Percentiles rank a stretch among this genome's conserved stretches.
These are phyloP conservation scores for Annona squamosa DNA, from an alignment of 164 flowering plant genomes.

Conservation along the genomic window DNA sequence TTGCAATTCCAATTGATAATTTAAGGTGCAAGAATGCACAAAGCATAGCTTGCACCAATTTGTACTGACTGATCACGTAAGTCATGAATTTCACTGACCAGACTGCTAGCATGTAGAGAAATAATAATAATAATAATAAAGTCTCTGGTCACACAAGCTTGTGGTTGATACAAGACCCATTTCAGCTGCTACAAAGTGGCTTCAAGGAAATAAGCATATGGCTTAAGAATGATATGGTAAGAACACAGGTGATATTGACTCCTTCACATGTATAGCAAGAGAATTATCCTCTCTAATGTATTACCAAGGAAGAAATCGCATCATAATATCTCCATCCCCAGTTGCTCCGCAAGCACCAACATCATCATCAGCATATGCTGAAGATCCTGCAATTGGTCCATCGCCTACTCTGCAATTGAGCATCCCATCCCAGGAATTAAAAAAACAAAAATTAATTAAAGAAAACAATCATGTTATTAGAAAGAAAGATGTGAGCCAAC, in stretches of 20 bases:
- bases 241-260: neutral
- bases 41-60: too few species aligned
- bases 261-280: neutral
- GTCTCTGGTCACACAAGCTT: neutral
- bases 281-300: neutral
- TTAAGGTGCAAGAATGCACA: too few species aligned
- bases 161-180: neutral
- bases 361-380: slow-evolving; percentile 89
- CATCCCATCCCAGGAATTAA: neutral
- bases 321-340: slow-evolving; percentile 98
- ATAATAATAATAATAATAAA: too few species aligned
- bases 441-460: neutral
- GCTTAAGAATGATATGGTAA: neutral
- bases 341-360: slow-evolving; percentile 98
- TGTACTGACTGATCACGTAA: too few species aligned
- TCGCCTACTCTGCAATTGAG: slow-evolving; percentile 74
- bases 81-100: neutral
- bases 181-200: neutral
- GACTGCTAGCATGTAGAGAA: neutral
- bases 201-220: neutral
- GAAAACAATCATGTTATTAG: neutral
- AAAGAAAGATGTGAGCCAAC: too few species aligned
- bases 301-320: slow-evolving; percentile 99
- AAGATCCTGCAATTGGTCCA: slow-evolving; percentile 93
- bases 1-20: too few species aligned